Conservation (phyloP, 495 filamentous ascomycete genomes). For the Hypoxylon subgilvum region DNA sequence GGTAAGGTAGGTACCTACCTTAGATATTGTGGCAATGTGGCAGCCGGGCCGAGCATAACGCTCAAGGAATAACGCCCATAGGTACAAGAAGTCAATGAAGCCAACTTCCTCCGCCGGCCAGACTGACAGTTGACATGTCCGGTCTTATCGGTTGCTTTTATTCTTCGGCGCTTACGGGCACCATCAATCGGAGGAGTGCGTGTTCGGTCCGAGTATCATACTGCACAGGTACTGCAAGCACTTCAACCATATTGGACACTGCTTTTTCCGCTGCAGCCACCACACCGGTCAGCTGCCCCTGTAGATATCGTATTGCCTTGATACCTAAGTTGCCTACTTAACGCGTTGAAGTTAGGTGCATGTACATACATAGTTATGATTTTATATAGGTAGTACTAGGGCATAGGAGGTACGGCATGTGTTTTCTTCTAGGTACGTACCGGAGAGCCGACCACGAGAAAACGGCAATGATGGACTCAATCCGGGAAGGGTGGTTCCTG, state of each 20-base stretch:
- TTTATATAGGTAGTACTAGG: no score
- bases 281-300: slow-evolving; percentile 2
- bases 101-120: not conserved
- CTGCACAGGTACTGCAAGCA: no score
- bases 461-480: no score
- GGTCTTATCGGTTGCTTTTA: slow-evolving; percentile 2
- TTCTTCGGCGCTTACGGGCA: not conserved
- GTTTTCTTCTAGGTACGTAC: no score
- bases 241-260: not conserved
- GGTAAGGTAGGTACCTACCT: not conserved
- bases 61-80: not conserved
- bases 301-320: not conserved
- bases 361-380: not conserved
- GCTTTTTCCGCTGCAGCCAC: not conserved
- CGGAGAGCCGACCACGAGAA: no score
- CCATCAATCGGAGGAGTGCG: not conserved
- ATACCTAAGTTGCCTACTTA: no score
- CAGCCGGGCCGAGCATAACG: slow-evolving; percentile 2
- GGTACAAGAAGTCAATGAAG: not conserved
- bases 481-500: no score
- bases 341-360: no score
- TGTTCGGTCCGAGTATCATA: not conserved
- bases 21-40: not conserved
- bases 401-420: no score
- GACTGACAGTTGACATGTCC: not conserved